phyloP scores from a whole-genome alignment of 768 basidiomycete genomes.

The Suillus americanus region DNA sequence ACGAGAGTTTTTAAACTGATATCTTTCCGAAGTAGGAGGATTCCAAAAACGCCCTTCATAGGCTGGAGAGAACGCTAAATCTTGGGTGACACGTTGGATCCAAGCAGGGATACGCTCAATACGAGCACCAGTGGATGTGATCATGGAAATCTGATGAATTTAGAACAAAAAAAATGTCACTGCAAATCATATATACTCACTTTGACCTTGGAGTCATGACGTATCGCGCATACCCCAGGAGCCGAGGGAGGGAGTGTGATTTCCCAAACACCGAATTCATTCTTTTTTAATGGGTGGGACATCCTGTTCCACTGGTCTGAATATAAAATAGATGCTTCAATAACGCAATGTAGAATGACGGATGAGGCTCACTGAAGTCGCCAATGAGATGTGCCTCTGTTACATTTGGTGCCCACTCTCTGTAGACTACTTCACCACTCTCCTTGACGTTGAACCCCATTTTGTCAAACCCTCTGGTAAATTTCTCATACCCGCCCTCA shows the following conservation, averaged over 20 bases:
- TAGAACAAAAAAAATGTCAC: conserved; percentile 5
- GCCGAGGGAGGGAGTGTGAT: conserved; percentile 67
- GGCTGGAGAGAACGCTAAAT: conserved; percentile 81
- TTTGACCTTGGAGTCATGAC: conserved; percentile 95
- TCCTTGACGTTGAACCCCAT: conserved; percentile 74
- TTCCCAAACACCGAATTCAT: conserved; percentile 89
- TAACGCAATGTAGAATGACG: conserved; percentile 5
- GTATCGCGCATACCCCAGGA: conserved; percentile 76
- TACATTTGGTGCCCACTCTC: conserved; percentile 97
- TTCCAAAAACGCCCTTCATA: conserved; percentile 99
- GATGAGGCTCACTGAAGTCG: conserved; percentile 83
- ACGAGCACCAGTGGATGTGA: conserved; percentile 70
- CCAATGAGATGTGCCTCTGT: conserved; percentile 82
- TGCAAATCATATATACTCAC: conserved; percentile 36
- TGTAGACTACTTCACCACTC: conserved; percentile 73
- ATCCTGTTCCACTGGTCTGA: conserved; percentile 86
- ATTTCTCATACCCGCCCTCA: conserved; percentile 84
- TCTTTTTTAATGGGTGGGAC: conserved; percentile 83
- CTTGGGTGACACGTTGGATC: conserved; percentile 95
- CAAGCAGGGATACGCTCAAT: conserved; percentile 93
- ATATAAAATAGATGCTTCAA: conserved; percentile 4
- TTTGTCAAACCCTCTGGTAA: conserved; percentile 52
- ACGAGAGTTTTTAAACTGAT: conserved; percentile 78
- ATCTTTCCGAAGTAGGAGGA: conserved; percentile 68
- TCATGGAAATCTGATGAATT: conserved; percentile 79